These are phyloP conservation scores for Pelargonium nanum DNA, from an alignment of 345 rosid species.

Conservation along the genomic window DNA sequence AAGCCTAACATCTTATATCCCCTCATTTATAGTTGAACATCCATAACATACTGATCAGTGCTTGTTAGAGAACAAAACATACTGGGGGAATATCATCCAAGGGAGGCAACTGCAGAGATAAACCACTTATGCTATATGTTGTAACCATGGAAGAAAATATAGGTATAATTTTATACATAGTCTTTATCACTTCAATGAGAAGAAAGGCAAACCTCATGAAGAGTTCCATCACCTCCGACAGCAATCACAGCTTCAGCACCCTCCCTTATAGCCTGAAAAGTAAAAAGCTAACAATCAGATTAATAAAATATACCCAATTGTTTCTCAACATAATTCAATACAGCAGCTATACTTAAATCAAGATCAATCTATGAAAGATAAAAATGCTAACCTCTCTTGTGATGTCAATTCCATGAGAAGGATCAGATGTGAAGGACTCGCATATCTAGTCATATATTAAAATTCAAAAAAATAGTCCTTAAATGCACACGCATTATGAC, in stretches of 20 bases:
- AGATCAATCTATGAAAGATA: conserved; percentile 6
- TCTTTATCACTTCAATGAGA: neutral
- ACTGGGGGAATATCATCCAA: too few species aligned
- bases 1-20: too few species aligned
- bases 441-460: conserved; percentile 39
- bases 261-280: conserved; percentile 64
- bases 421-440: conserved; percentile 84
- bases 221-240: conserved; percentile 97
- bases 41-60: too few species aligned
- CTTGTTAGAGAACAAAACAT: too few species aligned
- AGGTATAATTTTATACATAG: neutral
- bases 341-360: conserved; percentile 12
- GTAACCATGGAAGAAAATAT: neutral
- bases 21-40: too few species aligned
- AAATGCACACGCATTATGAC: neutral
- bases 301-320: neutral
- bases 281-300: neutral
- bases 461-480: neutral
- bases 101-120: neutral
- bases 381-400: conserved; percentile 68
- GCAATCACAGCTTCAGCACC: conserved; percentile 98
- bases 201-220: conserved; percentile 61
- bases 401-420: conserved; percentile 82
- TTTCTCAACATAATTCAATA: neutral
- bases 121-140: neutral